Evolutionary conservation across 495 filamentous ascomycete species (phyloP), one percentile per base, ranked within the genome.

Genomic region (Neurospora hispaniola): DNA sequence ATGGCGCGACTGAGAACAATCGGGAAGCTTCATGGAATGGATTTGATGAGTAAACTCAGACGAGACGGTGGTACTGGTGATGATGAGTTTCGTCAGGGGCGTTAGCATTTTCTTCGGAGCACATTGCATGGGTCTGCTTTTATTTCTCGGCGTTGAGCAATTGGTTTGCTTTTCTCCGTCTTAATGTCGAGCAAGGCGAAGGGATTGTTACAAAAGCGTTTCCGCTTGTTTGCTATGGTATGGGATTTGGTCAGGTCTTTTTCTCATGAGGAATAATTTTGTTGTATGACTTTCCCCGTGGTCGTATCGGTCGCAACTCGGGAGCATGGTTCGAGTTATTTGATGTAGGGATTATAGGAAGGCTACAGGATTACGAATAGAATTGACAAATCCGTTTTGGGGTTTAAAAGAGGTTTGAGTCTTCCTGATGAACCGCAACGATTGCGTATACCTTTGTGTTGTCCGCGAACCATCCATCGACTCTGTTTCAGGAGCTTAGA

Each of bases 1-100:
- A 78, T 43, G 74, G 70, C 69, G 46, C 11, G n/a, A 68, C 38
- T 7, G 66, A 35, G 6, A 42, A 42, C 42, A 46, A 70, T 12
- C 20, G 66, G 43, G 59, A 72, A 9, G 71, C 42, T 10, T 79
- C 77, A 11, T 85, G 81, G 83, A 78, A 85, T 41, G 83, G 83
- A 70, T 76, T 84, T 73, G 75, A 81, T 79, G 69, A 80, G 31
- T n/a, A 35, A 5, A 66, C 27, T 7, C 7, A 14, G 12, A 4
- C 27, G 54, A 31, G 54, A 31, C 7, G 54, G 20, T 38, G 54
- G 54, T 27, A 66, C 54, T 16, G 54, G 14, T 66, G 54, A 66
- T 35, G 54, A 66, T 66, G 54, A 66, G 35, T 7, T 31, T 9
- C 27, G 27, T 9, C 14, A 18, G 23, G 54, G 54, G 54, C 27